A percentile compares a stretch with the other conserved stretches of the same genome.
Conservation (phyloP, 2,329 filamentous ascomycete genomes). For the Fusarium devonianum region DNA sequence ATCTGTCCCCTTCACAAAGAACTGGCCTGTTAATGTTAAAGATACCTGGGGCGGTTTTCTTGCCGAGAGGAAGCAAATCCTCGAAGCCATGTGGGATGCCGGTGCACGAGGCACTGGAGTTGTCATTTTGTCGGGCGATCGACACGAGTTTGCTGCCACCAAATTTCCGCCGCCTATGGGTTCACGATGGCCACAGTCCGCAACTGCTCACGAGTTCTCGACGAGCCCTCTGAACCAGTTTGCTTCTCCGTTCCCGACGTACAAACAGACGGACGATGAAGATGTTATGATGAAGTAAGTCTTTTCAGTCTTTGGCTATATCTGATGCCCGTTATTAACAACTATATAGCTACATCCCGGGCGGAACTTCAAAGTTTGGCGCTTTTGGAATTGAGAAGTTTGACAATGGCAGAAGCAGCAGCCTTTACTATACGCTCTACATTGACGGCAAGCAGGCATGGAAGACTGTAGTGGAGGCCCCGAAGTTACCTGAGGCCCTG, state of each 20-base stretch:
- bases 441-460: constrained; percentile 82
- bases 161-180: constrained; percentile 70
- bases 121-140: constrained; percentile 85
- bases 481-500: constrained; percentile 41
- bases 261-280: constrained; percentile 79
- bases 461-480: constrained; percentile 66
- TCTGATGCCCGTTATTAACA: constrained; percentile 1
- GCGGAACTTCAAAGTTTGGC: constrained; percentile 89
- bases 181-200: constrained; percentile 67
- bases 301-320: background rate
- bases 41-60: constrained; percentile 97
- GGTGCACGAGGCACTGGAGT: constrained; percentile 79
- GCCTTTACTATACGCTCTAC: constrained; percentile 81
- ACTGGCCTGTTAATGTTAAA: constrained; percentile 86
- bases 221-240: constrained; percentile 94
- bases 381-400: constrained; percentile 73
- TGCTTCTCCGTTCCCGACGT: constrained; percentile 84
- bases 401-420: constrained; percentile 62
- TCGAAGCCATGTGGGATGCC: constrained; percentile 92
- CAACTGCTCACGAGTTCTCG: constrained; percentile 87
- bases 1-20: constrained; percentile 95
- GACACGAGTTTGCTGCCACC: constrained; percentile 97
- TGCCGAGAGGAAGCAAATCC: constrained; percentile 75
- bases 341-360: constrained; percentile 71
- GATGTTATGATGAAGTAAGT: constrained; percentile 86